Conservation (phyloP, 176 grass and related monocot species). For the Raddia guianensis region DNA sequence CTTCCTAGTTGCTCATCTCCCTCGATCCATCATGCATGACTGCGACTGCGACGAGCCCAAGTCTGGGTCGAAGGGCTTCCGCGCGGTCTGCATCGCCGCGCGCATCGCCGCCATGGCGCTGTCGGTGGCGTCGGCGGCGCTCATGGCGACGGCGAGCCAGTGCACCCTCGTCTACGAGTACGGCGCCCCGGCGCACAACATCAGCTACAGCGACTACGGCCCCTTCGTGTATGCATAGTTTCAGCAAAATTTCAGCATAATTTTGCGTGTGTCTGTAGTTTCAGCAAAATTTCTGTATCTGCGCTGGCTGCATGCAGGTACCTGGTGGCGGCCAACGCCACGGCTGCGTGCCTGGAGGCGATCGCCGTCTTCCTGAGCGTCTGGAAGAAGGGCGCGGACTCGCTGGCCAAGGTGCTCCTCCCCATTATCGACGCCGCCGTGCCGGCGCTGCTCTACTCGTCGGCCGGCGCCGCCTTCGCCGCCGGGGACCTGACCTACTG, state of each 20-base stretch:
- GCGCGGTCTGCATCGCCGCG: not conserved
- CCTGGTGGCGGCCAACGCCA: constrained; percentile 37
- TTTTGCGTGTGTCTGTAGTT: not conserved
- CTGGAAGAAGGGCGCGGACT: constrained; percentile 42
- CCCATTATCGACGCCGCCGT: constrained; percentile 35
- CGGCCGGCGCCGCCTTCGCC: constrained; percentile 43
- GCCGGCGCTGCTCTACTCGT: constrained; percentile 50
- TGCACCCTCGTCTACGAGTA: constrained; percentile 32
- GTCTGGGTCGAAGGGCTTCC: not conserved
- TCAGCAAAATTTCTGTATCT: not conserved
- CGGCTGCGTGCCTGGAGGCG: constrained; percentile 40
- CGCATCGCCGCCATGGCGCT: constrained; percentile 40
- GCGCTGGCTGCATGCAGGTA: not conserved
- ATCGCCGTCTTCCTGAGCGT: constrained; percentile 47
- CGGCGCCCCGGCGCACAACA: constrained; percentile 24
- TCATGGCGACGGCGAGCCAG: constrained; percentile 51
- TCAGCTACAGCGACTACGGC: constrained; percentile 45
- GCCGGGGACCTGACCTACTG: constrained; percentile 34
- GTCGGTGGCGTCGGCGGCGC: constrained; percentile 39
- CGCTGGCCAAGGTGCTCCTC: constrained; percentile 6
- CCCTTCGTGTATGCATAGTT: constrained; percentile 37
- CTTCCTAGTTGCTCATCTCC: not conserved
- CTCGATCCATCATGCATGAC: constrained; percentile 10
- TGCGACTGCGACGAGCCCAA: not conserved
- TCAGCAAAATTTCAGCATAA: too few relatives aligned